Evolutionary conservation across 1,284 basidiomycete genomes (phyloP).

Genomic region (Trichosporon coremiiforme): DNA sequence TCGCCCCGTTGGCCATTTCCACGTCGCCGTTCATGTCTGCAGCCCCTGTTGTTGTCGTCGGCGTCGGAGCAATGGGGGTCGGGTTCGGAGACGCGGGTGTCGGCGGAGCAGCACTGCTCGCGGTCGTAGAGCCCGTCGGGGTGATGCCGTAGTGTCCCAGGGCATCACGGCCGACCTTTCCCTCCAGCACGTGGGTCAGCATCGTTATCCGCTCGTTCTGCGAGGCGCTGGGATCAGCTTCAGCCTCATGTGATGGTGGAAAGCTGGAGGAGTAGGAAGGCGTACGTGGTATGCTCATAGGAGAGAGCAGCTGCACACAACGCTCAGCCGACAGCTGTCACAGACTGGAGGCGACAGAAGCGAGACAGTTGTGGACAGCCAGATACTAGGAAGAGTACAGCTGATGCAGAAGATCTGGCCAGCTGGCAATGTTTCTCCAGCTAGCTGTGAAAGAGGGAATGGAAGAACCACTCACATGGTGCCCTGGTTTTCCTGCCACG

Average conservation of each 20-base stretch:
- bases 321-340: no score
- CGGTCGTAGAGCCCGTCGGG: neutral
- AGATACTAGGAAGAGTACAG: no score
- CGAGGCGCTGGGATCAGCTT: conserved; percentile 37
- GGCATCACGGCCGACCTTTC: conserved; percentile 47
- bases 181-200: conserved; percentile 41
- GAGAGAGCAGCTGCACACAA: no score
- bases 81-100: neutral
- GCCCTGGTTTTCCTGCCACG: conserved; percentile 62
- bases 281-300: no score
- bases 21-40: conserved; percentile 16
- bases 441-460: no score
- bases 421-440: no score
- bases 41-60: neutral
- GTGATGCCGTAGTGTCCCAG: conserved; percentile 46
- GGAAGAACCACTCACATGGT: conserved; percentile 63
- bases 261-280: no score
- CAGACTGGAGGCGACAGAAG: no score
- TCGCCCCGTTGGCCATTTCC: conserved; percentile 10
- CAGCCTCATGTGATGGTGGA: neutral
- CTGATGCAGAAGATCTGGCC: no score
- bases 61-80: neutral
- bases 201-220: conserved; percentile 46
- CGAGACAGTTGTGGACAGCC: no score
- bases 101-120: neutral